Percentiles rank a stretch among this genome's conserved stretches.
phyloP scores from a whole-genome alignment of 2,329 filamentous ascomycete species.

The Emergomyces orientalis region DNA sequence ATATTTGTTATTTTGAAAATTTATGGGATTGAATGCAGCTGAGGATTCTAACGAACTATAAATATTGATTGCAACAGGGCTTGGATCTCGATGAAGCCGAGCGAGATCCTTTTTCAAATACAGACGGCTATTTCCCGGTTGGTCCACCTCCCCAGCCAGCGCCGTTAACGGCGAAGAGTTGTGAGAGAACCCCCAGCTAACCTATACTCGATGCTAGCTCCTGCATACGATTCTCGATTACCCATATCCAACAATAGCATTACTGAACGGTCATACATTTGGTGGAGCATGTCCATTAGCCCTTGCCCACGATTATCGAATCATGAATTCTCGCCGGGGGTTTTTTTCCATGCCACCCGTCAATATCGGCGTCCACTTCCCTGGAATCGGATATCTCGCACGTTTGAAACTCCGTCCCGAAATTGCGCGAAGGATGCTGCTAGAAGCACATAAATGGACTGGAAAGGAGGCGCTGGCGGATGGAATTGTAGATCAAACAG shows the following conservation, averaged over 20 bases:
- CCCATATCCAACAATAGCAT: conserved; percentile 31
- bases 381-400: conserved; percentile 39
- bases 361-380: conserved; percentile 41
- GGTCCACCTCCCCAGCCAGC: not conserved
- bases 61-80: conserved; percentile 16
- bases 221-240: conserved; percentile 35
- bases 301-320: conserved; percentile 30
- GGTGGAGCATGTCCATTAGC: conserved; percentile 32
- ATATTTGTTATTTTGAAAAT: not conserved
- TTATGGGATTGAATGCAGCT: not conserved
- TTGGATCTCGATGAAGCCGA: conserved; percentile 36
- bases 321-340: conserved; percentile 30
- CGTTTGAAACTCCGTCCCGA: conserved; percentile 38
- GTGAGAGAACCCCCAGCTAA: not conserved
- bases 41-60: not conserved
- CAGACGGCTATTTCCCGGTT: conserved; percentile 44
- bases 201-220: conserved; percentile 16
- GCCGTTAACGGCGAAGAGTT: not conserved
- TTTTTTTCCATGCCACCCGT: conserved; percentile 39
- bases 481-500: conserved; percentile 40
- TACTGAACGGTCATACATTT: conserved; percentile 33
- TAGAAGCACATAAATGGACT: conserved; percentile 42
- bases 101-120: conserved; percentile 43
- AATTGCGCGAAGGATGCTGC: conserved; percentile 40
- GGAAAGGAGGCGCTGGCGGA: conserved; percentile 37